phyloP scores from a whole-genome alignment of 208 protist species.

The Crithidia thermophila region DNA sequence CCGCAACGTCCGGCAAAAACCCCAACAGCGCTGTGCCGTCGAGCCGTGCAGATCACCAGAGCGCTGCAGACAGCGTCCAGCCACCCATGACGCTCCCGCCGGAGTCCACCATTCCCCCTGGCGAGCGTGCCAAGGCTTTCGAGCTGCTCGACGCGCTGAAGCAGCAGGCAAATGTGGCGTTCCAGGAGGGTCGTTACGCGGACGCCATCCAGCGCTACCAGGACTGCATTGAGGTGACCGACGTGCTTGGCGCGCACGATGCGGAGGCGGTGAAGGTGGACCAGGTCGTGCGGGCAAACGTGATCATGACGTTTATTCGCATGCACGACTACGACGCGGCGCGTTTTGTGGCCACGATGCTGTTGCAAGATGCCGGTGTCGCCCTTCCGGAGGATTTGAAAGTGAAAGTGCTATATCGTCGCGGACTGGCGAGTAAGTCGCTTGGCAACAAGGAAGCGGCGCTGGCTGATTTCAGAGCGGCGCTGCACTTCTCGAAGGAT shows the following conservation, averaged over 20 bases:
- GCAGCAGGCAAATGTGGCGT: constrained; percentile 59
- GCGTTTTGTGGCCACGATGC: constrained; percentile 68
- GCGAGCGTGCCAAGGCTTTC: constrained; percentile 39
- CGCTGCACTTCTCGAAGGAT: constrained; percentile 62
- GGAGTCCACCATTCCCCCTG: constrained; percentile 25
- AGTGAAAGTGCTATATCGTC: constrained; percentile 83
- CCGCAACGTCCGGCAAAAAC: too few relatives aligned
- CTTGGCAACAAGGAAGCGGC: constrained; percentile 61
- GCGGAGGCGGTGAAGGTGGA: constrained; percentile 48
- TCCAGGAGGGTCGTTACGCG: constrained; percentile 66
- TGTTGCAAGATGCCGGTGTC: constrained; percentile 61
- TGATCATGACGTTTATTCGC: constrained; percentile 68
- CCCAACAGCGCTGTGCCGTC: too few relatives aligned
- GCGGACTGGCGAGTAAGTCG: constrained; percentile 68
- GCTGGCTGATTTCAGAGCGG: constrained; percentile 70
- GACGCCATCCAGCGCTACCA: constrained; percentile 72
- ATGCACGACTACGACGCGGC: constrained; percentile 73
- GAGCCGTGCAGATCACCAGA: too few relatives aligned
- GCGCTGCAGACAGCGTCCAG: not conserved
- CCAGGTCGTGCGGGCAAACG: constrained; percentile 73
- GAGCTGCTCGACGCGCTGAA: constrained; percentile 56
- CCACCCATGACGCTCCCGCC: constrained; percentile 10
- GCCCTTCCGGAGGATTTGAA: constrained; percentile 46
- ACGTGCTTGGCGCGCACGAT: constrained; percentile 49
- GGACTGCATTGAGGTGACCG: constrained; percentile 68